These are phyloP conservation scores for Mariannaea elegans DNA, from an alignment of 2,329 filamentous ascomycete species.

Conservation along the genomic window DNA sequence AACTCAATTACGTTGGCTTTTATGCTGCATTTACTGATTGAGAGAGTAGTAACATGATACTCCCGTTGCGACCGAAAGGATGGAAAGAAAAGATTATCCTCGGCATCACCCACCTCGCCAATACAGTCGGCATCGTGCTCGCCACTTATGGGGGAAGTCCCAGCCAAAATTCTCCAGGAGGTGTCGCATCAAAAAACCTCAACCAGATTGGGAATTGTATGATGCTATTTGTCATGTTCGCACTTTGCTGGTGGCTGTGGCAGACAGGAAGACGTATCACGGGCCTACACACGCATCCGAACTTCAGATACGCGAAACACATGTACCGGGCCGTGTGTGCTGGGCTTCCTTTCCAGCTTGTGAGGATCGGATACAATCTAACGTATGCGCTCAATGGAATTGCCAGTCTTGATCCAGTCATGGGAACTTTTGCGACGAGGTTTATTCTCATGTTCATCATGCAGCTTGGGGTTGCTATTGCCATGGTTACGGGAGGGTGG, in stretches of 20 bases:
- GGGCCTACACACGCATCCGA: neutral
- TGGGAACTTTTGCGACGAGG: slow-evolving; percentile 11
- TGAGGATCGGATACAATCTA: slow-evolving; percentile 16
- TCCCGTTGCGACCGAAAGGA: slow-evolving; percentile 10
- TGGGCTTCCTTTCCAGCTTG: slow-evolving; percentile 10
- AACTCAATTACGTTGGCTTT: neutral
- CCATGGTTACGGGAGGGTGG: slow-evolving; percentile 18
- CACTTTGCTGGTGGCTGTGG: slow-evolving; percentile 14
- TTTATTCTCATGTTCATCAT: slow-evolving; percentile 11
- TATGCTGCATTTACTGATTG: neutral
- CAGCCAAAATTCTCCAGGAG: neutral
- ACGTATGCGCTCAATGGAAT: slow-evolving; percentile 13
- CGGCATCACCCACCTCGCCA: slow-evolving; percentile 12
- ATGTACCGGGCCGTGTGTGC: slow-evolving; percentile 12
- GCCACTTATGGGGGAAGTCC: slow-evolving; percentile 20
- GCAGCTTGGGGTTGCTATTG: slow-evolving; percentile 8
- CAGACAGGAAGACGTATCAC: slow-evolving; percentile 6
- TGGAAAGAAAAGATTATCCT: slow-evolving; percentile 19
- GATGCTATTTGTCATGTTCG: slow-evolving; percentile 8
- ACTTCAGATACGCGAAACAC: slow-evolving; percentile 14
- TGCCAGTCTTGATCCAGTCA: slow-evolving; percentile 5
- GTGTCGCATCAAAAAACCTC: neutral
- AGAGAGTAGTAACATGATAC: neutral
- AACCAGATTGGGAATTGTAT: slow-evolving; percentile 16
- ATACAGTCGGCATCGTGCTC: slow-evolving; percentile 21